A percentile compares a stretch with the other conserved stretches of the same genome.
These are phyloP conservation scores for Solanum sitiens DNA, from an alignment of 257 asterid genomes.

Conservation along the genomic window DNA sequence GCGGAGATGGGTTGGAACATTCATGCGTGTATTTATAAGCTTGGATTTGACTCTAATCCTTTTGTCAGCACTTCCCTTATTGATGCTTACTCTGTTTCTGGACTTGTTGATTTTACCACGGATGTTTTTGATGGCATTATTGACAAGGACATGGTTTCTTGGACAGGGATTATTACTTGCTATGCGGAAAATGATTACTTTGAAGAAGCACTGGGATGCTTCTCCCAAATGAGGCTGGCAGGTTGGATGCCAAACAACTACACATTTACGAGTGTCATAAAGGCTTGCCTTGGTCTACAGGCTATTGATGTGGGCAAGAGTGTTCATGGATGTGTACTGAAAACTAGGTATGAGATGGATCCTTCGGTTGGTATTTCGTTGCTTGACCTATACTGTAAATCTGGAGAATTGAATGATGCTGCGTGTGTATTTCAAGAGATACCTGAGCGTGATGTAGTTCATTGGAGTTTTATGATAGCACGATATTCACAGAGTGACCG, in stretches of 20 bases:
- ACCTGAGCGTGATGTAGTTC: constrained; percentile 68
- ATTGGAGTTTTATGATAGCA: constrained; percentile 95
- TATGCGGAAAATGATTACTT: constrained; percentile 8
- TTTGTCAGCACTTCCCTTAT: constrained; percentile 68
- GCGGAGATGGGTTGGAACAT: constrained; percentile 9
- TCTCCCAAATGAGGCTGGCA: constrained; percentile 22
- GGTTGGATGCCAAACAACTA: constrained; percentile 69
- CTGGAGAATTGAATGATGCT: constrained; percentile 58
- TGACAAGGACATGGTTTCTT: constrained; percentile 65
- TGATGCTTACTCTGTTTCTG: constrained; percentile 65
- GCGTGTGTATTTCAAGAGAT: constrained; percentile 58
- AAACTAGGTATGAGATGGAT: constrained; percentile 63
- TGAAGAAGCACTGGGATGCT: constrained; percentile 38
- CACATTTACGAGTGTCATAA: constrained; percentile 67
- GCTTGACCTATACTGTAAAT: constrained; percentile 68
- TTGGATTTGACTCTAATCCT: constrained; percentile 20
- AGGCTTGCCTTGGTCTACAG: constrained; percentile 69
- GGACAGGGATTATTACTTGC: constrained; percentile 61
- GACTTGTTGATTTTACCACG: constrained; percentile 40
- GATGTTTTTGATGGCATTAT: constrained; percentile 48
- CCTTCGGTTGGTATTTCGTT: constrained; percentile 65
- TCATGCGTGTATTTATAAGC: constrained; percentile 23
- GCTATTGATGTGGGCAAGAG: constrained; percentile 46
- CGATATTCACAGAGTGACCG: constrained; percentile 68
- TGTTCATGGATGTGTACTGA: constrained; percentile 59